phyloP scores from a whole-genome alignment of 306 rosid genomes.

The Leucaena leucocephala region DNA sequence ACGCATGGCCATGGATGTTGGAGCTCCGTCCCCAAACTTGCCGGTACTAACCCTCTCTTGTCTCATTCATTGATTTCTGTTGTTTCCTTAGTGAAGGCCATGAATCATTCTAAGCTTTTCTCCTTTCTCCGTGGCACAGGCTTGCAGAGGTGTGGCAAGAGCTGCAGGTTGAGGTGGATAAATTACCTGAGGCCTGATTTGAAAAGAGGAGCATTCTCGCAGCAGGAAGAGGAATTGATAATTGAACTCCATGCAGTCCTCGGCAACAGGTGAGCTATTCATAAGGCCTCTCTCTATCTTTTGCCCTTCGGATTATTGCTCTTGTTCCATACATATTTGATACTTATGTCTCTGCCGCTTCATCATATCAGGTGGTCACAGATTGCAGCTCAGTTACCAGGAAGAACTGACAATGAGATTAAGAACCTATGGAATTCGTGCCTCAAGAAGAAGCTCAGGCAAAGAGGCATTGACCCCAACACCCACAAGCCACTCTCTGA shows the following conservation, averaged over 20 bases:
- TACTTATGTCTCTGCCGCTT: background rate
- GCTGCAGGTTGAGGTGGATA: constrained; percentile 95
- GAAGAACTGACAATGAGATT: constrained; percentile 95
- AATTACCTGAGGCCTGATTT: constrained; percentile 93
- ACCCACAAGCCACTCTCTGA: constrained; percentile 82
- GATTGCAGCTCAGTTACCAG: constrained; percentile 91
- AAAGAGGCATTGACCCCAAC: constrained; percentile 88
- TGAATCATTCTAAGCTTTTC: background rate
- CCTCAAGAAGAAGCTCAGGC: constrained; percentile 94
- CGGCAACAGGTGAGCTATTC: constrained; percentile 67
- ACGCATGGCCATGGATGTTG: constrained; percentile 97
- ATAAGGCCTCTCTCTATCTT: constrained; percentile 4
- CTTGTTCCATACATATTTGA: background rate
- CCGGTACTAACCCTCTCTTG: constrained; percentile 48
- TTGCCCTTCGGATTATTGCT: constrained; percentile 1
- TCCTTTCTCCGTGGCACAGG: constrained; percentile 44
- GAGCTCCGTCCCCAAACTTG: constrained; percentile 96
- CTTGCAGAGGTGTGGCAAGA: constrained; percentile 91
- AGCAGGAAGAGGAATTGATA: constrained; percentile 85
- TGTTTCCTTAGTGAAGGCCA: background rate
- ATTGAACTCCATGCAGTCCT: constrained; percentile 89
- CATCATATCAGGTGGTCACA: constrained; percentile 81
- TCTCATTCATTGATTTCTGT: background rate
- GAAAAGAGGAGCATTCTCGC: constrained; percentile 97
- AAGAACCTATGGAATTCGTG: constrained; percentile 95